These are phyloP conservation scores for Termitomyces sp. DNA, from an alignment of 768 basidiomycete species.

Conservation along the genomic window DNA sequence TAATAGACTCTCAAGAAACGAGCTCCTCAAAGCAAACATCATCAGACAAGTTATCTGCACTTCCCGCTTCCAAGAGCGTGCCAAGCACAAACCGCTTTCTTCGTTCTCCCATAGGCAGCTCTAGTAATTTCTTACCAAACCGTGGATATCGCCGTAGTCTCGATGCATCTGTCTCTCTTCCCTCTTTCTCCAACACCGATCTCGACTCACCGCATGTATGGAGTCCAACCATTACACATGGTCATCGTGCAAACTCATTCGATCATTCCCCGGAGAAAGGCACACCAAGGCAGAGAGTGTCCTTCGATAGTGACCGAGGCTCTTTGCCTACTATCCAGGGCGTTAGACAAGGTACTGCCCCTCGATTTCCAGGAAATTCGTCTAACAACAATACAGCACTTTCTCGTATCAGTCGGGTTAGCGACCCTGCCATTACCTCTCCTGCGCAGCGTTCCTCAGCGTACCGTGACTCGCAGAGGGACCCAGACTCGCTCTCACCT, in stretches of 20 bases:
- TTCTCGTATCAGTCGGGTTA: constrained; percentile 29
- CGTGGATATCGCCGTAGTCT: constrained; percentile 37
- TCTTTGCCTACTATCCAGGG: constrained; percentile 39
- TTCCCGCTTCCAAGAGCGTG: constrained; percentile 30
- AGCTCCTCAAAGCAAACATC: constrained; percentile 49
- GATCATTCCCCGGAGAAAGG: constrained; percentile 41
- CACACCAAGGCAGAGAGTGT: constrained; percentile 50
- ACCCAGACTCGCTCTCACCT: constrained; percentile 22
- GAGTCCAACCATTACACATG: constrained; percentile 14
- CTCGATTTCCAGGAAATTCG: not conserved
- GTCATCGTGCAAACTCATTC: constrained; percentile 26
- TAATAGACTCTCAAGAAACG: constrained; percentile 29
- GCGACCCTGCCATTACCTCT: constrained; percentile 34
- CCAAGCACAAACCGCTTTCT: constrained; percentile 34
- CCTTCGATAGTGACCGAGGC: constrained; percentile 52
- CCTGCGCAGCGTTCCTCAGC: constrained; percentile 30
- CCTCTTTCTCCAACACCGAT: constrained; percentile 35
- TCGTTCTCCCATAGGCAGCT: constrained; percentile 30
- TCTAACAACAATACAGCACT: constrained; percentile 23
- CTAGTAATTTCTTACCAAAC: constrained; percentile 25
- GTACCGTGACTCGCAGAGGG: constrained; percentile 23
- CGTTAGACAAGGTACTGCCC: constrained; percentile 36
- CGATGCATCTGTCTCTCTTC: constrained; percentile 41
- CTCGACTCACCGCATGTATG: constrained; percentile 23
- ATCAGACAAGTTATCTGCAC: constrained; percentile 44